Percentiles rank a stretch among this genome's conserved stretches.
Conservation (phyloP, 2,329 filamentous ascomycete genomes). For the Alternaria sp. region DNA sequence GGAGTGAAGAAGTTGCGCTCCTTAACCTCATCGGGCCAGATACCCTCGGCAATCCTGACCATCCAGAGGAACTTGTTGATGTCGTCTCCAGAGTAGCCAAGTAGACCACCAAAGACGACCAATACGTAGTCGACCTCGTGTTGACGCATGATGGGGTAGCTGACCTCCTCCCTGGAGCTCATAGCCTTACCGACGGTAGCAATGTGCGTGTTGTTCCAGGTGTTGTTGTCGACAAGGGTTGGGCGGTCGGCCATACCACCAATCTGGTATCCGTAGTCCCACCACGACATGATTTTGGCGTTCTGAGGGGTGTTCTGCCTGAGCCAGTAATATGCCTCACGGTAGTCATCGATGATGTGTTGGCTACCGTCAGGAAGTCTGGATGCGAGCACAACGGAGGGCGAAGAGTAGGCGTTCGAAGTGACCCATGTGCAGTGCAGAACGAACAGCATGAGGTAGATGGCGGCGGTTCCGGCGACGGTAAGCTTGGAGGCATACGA, state of each 20-base stretch:
- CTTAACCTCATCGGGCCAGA: constrained; percentile 99
- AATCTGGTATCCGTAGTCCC: constrained; percentile 99
- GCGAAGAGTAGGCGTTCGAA: constrained; percentile 97
- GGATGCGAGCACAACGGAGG: constrained; percentile 94
- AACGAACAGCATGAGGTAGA: constrained; percentile 92
- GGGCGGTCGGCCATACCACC: constrained; percentile 98
- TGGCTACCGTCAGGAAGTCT: constrained; percentile 91
- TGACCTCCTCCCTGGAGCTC: constrained; percentile 96
- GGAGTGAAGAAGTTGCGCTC: constrained; percentile 95
- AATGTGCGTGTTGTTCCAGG: constrained; percentile 99
- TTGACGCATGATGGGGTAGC: constrained; percentile 97
- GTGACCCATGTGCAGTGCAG: constrained; percentile 99
- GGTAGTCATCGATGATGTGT: constrained; percentile 99
- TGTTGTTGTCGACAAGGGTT: constrained; percentile 98
- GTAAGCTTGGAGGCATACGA: constrained; percentile 77
- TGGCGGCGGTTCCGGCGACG: constrained; percentile 73
- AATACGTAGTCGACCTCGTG: constrained; percentile 99
- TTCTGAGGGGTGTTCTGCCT: constrained; percentile 94
- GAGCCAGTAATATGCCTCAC: constrained; percentile 99
- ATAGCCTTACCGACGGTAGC: constrained; percentile 99
- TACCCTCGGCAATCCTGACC: constrained; percentile 98
- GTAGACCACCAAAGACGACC: constrained; percentile 91
- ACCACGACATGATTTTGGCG: constrained; percentile 99
- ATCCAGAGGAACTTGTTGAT: constrained; percentile 99
- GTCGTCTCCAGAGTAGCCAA: constrained; percentile 97